Conservation (phyloP, 129 eudicot genomes). For the Pulicaria dysenterica region DNA sequence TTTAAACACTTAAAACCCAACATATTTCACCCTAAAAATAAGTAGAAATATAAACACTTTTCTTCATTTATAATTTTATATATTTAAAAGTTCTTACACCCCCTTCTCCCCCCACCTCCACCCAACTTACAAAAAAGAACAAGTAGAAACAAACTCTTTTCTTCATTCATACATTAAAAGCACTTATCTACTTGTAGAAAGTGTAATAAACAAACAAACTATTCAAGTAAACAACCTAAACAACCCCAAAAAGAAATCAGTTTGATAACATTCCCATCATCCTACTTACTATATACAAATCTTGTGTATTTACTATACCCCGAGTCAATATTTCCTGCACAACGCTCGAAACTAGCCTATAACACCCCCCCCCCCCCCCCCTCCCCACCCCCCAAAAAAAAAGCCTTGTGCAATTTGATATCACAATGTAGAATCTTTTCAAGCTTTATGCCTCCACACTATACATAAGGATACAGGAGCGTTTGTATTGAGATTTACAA, state of each 20-base stretch:
- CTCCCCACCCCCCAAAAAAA: no score
- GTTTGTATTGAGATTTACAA: constrained; percentile 24
- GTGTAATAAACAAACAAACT: neutral
- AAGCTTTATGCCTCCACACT: constrained; percentile 23
- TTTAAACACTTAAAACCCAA: no score
- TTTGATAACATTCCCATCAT: neutral
- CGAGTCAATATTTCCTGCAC: neutral
- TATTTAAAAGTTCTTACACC: no score
- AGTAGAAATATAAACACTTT: no score
- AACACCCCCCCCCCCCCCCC: no score
- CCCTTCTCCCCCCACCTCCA: no score
- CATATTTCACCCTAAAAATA: no score
- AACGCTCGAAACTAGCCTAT: constrained; percentile 6
- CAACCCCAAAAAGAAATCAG: neutral
- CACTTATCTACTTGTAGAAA: neutral
- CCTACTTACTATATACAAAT: constrained; percentile 8
- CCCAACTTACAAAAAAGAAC: no score
- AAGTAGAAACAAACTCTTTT: neutral
- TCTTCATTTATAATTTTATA: no score
- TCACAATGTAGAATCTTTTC: constrained; percentile 21
- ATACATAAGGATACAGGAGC: constrained; percentile 7
- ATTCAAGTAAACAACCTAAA: no score
- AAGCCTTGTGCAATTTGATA: constrained; percentile 1
- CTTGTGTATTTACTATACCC: neutral
- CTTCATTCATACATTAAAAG: constrained; percentile 2